phyloP scores from a whole-genome alignment of 1,284 basidiomycete genomes.

The Mycosarcoma mackinlayi region DNA sequence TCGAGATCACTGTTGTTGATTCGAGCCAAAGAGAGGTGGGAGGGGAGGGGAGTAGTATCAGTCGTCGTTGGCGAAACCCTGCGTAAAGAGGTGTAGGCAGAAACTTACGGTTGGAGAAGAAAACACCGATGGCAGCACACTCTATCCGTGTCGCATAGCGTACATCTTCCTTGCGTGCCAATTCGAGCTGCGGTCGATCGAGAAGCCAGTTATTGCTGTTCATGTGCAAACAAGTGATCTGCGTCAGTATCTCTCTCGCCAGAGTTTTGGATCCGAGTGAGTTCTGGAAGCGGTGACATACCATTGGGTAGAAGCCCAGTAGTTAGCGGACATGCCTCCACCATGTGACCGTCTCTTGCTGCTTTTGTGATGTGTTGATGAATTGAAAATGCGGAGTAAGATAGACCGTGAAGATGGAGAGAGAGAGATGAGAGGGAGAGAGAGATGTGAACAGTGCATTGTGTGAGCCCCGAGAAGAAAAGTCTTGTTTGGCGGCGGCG shows the following conservation, averaged over 20 bases:
- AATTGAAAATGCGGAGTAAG: neutral
- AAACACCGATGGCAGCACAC: constrained; percentile 59
- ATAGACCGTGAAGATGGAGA: neutral
- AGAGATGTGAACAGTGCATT: constrained; percentile 5
- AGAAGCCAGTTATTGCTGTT: constrained; percentile 65
- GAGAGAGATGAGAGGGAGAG: neutral
- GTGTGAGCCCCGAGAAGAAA: no score
- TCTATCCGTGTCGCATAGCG: constrained; percentile 54
- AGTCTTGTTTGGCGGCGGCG: no score
- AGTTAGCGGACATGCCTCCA: constrained; percentile 57
- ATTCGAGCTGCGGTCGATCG: constrained; percentile 50
- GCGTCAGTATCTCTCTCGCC: no score
- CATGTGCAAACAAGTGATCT: neutral
- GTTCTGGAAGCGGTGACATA: constrained; percentile 20
- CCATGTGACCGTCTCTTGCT: constrained; percentile 4
- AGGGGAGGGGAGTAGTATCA: no score
- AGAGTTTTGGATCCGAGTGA: no score
- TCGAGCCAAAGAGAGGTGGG: neutral
- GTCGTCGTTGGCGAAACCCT: no score
- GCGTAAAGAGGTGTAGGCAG: no score
- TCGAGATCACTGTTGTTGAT: constrained; percentile 76
- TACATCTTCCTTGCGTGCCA: constrained; percentile 58
- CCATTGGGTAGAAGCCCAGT: constrained; percentile 64
- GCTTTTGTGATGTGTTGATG: neutral
- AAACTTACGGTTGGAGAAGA: constrained; percentile 59